phyloP scores from a whole-genome alignment of 768 basidiomycete species.

The Suillus ampliporus region DNA sequence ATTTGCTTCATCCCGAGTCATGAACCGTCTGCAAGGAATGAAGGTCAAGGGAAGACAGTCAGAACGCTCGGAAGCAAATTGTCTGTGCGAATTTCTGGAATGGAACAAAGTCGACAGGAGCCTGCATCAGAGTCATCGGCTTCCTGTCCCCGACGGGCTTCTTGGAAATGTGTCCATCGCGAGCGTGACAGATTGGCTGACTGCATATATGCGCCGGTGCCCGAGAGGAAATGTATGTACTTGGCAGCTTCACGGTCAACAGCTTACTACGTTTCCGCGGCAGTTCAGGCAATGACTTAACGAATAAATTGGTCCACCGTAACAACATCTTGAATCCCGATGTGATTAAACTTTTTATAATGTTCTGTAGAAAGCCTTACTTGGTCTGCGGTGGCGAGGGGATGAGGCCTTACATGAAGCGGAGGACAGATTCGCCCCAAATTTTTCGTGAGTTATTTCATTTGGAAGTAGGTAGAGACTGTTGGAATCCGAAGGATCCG shows the following conservation, averaged over 20 bases:
- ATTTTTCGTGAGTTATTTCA: slow-evolving; percentile 20
- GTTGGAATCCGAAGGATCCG: no score
- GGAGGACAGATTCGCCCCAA: no score
- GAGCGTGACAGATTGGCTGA: neutral
- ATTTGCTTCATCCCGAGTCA: neutral
- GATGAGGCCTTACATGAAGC: no score
- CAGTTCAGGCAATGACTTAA: slow-evolving; percentile 6
- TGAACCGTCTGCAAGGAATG: slow-evolving; percentile 19
- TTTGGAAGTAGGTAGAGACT: neutral
- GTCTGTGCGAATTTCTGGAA: slow-evolving; percentile 26
- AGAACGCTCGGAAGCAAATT: neutral
- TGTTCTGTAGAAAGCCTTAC: slow-evolving; percentile 10
- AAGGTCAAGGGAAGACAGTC: slow-evolving; percentile 26
- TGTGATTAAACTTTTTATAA: neutral
- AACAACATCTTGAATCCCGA: slow-evolving; percentile 13
- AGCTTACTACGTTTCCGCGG: neutral
- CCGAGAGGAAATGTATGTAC: neutral
- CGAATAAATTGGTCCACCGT: slow-evolving; percentile 36
- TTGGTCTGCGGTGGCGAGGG: no score
- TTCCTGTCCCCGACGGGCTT: slow-evolving; percentile 7
- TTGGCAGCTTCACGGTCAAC: neutral
- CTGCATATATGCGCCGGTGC: slow-evolving; percentile 29
- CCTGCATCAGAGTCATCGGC: slow-evolving; percentile 14
- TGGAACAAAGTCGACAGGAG: slow-evolving; percentile 36
- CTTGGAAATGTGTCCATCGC: neutral